phyloP scores from a whole-genome alignment of 495 filamentous ascomycete genomes.

The Penicillium cinerascens region DNA sequence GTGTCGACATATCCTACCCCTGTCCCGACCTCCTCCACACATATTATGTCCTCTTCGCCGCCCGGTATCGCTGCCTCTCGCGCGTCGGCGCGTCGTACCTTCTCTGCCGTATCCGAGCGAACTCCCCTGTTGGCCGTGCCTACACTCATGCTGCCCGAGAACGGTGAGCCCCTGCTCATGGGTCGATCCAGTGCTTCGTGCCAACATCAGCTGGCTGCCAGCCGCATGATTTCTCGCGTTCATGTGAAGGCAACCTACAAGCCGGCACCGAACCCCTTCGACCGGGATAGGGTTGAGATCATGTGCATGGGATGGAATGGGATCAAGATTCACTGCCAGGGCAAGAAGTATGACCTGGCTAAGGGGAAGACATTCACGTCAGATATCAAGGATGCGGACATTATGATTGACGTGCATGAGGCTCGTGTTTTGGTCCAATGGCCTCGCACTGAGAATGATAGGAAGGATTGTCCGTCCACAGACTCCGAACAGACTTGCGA shows the following conservation, averaged over 20 bases:
- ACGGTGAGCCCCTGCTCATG: constrained; percentile 79
- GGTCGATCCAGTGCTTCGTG: constrained; percentile 90
- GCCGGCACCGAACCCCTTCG: constrained; percentile 57
- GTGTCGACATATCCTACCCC: constrained; percentile 71
- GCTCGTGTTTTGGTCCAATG: constrained; percentile 84
- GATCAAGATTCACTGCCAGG: constrained; percentile 87
- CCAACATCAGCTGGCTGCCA: constrained; percentile 85
- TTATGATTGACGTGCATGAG: constrained; percentile 95
- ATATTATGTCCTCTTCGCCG: constrained; percentile 86
- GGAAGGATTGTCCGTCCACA: constrained; percentile 58
- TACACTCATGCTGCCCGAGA: constrained; percentile 72
- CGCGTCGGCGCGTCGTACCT: constrained; percentile 46
- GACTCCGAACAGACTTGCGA: constrained; percentile 69
- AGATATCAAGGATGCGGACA: constrained; percentile 82
- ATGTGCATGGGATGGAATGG: constrained; percentile 96
- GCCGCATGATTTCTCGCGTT: constrained; percentile 85
- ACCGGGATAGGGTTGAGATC: constrained; percentile 72
- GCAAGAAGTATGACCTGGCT: constrained; percentile 75
- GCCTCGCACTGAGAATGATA: constrained; percentile 57
- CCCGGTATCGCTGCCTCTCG: constrained; percentile 46
- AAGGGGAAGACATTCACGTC: constrained; percentile 91
- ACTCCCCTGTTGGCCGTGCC: constrained; percentile 78
- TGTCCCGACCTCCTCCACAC: constrained; percentile 87
- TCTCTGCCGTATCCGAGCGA: constrained; percentile 77
- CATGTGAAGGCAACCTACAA: constrained; percentile 88